These are phyloP conservation scores for Leucocoprinus leucothites DNA, from an alignment of 768 basidiomycete species.

Conservation along the genomic window DNA sequence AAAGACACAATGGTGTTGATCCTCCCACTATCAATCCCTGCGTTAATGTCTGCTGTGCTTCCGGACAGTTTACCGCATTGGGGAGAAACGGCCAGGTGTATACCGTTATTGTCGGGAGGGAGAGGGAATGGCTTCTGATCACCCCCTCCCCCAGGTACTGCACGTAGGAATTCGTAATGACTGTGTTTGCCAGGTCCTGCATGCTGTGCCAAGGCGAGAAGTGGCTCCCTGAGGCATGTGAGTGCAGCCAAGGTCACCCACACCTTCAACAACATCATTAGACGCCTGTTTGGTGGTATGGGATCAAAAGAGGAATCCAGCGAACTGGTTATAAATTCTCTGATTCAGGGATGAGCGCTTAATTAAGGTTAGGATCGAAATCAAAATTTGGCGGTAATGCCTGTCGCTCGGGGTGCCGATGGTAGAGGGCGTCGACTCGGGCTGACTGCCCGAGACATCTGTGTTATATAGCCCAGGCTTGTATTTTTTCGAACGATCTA, in stretches of 20 bases:
- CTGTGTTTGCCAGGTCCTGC: background rate
- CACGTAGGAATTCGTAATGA: background rate
- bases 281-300: background rate
- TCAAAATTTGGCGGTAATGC: too few relatives aligned
- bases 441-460: too few relatives aligned
- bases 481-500: too few relatives aligned
- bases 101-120: constrained; percentile 23
- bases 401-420: too few relatives aligned
- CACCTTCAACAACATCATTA: too few relatives aligned
- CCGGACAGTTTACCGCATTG: constrained; percentile 39
- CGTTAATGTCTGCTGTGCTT: constrained; percentile 43
- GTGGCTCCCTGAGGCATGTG: background rate
- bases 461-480: too few relatives aligned
- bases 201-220: background rate
- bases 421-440: too few relatives aligned
- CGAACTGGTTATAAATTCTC: too few relatives aligned
- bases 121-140: constrained; percentile 3
- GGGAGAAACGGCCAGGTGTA: constrained; percentile 46
- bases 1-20: constrained; percentile 24
- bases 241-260: too few relatives aligned
- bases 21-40: constrained; percentile 33
- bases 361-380: too few relatives aligned
- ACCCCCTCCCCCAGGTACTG: background rate
- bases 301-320: too few relatives aligned
- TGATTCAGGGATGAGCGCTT: too few relatives aligned